Conservation (phyloP, 257 asterid species). For the Craterostigma plantagineum region DNA sequence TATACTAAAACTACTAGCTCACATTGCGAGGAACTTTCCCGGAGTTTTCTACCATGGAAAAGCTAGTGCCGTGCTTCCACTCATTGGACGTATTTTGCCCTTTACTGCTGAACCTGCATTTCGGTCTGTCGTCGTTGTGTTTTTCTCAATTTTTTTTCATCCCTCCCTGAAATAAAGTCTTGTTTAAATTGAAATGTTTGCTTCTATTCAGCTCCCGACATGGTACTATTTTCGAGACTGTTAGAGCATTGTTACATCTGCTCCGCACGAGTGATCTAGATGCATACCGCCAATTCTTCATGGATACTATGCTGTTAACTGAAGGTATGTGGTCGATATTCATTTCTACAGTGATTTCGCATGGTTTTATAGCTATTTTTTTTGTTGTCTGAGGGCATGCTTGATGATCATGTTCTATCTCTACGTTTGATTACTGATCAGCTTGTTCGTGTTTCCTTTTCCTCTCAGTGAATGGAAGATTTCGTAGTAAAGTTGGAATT, state of each 20-base stretch:
- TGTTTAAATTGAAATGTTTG: neutral
- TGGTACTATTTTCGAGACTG: constrained; percentile 48
- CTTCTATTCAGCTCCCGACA: constrained; percentile 36
- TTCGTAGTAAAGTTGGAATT: neutral
- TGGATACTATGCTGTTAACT: constrained; percentile 46
- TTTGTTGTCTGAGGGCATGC: neutral
- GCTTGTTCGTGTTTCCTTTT: too few relatives aligned
- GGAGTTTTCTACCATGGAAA: constrained; percentile 75
- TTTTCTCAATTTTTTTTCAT: neutral
- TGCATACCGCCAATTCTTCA: constrained; percentile 60
- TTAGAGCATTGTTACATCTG: constrained; percentile 58
- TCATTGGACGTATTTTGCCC: constrained; percentile 53
- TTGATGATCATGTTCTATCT: too few relatives aligned
- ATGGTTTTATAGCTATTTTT: neutral
- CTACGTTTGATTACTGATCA: too few relatives aligned
- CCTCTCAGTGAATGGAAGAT: too few relatives aligned
- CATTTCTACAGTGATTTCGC: neutral
- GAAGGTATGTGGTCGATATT: constrained; percentile 34
- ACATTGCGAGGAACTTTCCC: constrained; percentile 59
- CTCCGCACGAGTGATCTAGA: constrained; percentile 79
- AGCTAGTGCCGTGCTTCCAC: constrained; percentile 57
- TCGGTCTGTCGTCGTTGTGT: constrained; percentile 22
- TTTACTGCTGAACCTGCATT: constrained; percentile 59
- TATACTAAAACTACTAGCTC: constrained; percentile 47
- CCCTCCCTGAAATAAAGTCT: constrained; percentile 1